Conservation (phyloP, 148 eudicot genomes). For the Diospyros kaki region DNA sequence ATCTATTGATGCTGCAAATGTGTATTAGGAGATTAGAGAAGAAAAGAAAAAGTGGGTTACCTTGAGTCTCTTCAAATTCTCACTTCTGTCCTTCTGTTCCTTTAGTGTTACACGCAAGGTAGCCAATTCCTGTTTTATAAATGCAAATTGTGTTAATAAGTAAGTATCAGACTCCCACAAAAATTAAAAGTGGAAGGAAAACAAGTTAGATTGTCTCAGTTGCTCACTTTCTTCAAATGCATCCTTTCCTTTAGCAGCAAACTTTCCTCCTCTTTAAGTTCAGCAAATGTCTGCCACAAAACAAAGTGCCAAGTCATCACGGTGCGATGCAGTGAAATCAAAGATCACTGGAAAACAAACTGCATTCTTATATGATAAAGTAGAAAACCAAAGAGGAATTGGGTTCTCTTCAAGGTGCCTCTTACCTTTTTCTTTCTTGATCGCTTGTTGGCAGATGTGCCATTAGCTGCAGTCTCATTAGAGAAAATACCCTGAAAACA, state of each 20-base stretch:
- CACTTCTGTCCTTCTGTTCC: constrained; percentile 9
- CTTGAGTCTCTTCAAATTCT: not conserved
- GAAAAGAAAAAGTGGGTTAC: not conserved
- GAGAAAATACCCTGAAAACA: constrained; percentile 35
- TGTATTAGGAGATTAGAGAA: not conserved
- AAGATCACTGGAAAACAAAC: too few species aligned
- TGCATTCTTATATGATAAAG: too few species aligned
- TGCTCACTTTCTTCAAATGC: constrained; percentile 40
- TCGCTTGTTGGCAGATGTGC: constrained; percentile 27
- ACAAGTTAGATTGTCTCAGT: not conserved
- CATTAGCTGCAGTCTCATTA: constrained; percentile 19
- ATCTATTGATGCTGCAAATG: too few species aligned
- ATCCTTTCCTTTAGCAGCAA: constrained; percentile 45
- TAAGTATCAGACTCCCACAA: constrained; percentile 1
- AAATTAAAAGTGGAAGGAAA: not conserved
- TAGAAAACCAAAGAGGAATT: not conserved
- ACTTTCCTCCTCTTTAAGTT: constrained; percentile 61
- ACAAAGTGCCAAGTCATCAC: constrained; percentile 1
- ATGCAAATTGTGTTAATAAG: too few species aligned
- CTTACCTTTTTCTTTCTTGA: constrained; percentile 62
- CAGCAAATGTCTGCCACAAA: constrained; percentile 41
- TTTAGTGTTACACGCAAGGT: not conserved
- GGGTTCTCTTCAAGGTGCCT: not conserved
- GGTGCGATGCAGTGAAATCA: too few species aligned
- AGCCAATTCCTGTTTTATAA: too few species aligned